Conservation (phyloP, 2,329 filamentous ascomycete species). For the Clarireedia monteithiana region DNA sequence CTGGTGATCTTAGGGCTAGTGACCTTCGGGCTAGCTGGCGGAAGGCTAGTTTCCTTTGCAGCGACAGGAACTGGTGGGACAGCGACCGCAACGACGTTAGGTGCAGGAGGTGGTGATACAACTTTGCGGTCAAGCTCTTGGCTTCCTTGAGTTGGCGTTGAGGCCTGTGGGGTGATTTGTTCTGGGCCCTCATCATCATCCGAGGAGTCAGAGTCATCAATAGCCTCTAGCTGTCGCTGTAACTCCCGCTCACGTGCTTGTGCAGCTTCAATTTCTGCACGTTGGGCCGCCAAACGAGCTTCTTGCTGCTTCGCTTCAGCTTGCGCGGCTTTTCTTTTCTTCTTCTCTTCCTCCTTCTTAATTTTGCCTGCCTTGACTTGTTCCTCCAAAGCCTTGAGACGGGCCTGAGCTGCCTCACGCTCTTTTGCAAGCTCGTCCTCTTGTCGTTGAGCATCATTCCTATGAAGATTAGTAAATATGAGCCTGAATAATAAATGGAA, state of each 20-base stretch:
- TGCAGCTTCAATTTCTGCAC: constrained; percentile 86
- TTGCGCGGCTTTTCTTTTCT: constrained; percentile 78
- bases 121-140: constrained; percentile 47
- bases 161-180: constrained; percentile 56
- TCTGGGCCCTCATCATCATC: constrained; percentile 74
- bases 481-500: not conserved
- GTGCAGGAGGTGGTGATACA: constrained; percentile 44
- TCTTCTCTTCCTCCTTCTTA: constrained; percentile 95
- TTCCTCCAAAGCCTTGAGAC: constrained; percentile 83
- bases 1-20: not conserved
- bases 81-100: constrained; percentile 28
- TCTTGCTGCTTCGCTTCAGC: constrained; percentile 87
- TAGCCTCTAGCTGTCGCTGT: constrained; percentile 73
- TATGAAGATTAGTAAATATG: constrained; percentile 33
- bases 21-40: constrained; percentile 9
- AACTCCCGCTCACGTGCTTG: constrained; percentile 85
- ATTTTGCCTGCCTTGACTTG: constrained; percentile 90
- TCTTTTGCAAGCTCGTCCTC: constrained; percentile 77
- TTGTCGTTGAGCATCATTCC: constrained; percentile 64
- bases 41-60: constrained; percentile 19
- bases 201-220: constrained; percentile 67
- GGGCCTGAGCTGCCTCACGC: constrained; percentile 71
- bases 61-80: constrained; percentile 16
- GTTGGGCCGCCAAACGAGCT: constrained; percentile 70
- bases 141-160: constrained; percentile 47